Conservation (phyloP, 176 grass and related monocot genomes). For the Alopecurus myosuroides region DNA sequence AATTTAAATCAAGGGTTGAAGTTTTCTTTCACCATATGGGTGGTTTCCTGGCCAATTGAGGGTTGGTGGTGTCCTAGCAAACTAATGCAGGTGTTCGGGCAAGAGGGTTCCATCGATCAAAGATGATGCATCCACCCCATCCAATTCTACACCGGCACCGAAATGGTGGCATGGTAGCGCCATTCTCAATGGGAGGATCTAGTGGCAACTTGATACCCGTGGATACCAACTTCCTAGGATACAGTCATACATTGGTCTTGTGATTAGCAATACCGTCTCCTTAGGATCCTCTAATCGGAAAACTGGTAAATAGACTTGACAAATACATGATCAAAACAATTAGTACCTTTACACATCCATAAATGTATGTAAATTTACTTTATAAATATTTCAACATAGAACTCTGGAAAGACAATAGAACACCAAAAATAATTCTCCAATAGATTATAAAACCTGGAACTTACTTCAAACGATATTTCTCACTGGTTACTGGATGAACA, state of each 20-base stretch:
- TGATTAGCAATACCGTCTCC: slow-evolving; percentile 83
- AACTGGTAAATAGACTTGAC: slow-evolving; percentile 11
- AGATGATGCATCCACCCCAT: slow-evolving; percentile 90
- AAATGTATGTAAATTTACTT: not conserved
- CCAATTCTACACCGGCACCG: slow-evolving; percentile 74
- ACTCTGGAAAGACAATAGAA: not conserved
- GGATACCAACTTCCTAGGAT: slow-evolving; percentile 63
- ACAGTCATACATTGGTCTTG: slow-evolving; percentile 60
- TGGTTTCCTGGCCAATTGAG: no score
- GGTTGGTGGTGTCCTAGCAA: slow-evolving; percentile 35
- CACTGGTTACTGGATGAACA: not conserved
- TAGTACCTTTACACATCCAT: not conserved
- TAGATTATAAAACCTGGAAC: not conserved
- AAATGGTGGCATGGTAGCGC: slow-evolving; percentile 35
- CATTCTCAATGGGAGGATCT: slow-evolving; percentile 60
- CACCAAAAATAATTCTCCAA: not conserved
- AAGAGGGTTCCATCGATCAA: slow-evolving; percentile 84
- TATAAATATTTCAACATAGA: slow-evolving; percentile 1
- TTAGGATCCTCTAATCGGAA: slow-evolving; percentile 62
- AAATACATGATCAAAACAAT: not conserved
- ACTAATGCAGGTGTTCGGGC: slow-evolving; percentile 52
- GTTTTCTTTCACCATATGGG: no score
- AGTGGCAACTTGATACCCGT: slow-evolving; percentile 55
- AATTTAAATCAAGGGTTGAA: no score
- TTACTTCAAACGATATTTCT: not conserved